Evolutionary conservation across 2,329 filamentous ascomycete species (phyloP).

Genomic region (Hypoxylon sp.): DNA sequence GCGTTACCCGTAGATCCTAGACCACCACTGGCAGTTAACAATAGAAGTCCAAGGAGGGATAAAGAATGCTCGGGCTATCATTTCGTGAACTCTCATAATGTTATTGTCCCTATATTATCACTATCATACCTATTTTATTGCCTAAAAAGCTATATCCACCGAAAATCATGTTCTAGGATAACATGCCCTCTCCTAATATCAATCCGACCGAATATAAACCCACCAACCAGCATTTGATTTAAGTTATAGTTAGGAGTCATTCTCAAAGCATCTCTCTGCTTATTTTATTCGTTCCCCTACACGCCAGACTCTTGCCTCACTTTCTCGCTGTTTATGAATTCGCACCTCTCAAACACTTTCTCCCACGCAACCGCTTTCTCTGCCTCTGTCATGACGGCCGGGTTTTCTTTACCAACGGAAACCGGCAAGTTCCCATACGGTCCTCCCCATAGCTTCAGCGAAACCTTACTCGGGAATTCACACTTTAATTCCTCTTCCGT

Average conservation of each 20-base stretch:
- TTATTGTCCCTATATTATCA: no score
- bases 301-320: constrained; percentile 26
- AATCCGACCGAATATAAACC: no score
- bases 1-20: background rate
- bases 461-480: constrained; percentile 29
- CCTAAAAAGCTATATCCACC: no score
- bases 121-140: no score
- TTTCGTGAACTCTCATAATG: no score
- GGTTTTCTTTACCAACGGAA: constrained; percentile 17
- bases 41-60: no score
- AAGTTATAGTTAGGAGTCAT: background rate
- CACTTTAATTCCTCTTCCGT: constrained; percentile 23
- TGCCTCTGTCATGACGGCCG: constrained; percentile 11
- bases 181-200: no score
- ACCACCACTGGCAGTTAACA: no score
- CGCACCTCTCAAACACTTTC: constrained; percentile 48
- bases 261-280: background rate
- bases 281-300: background rate
- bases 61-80: no score
- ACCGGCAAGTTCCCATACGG: constrained; percentile 20
- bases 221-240: no score
- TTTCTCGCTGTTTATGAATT: constrained; percentile 46
- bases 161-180: no score
- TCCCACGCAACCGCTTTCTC: constrained; percentile 44
- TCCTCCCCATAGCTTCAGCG: constrained; percentile 25